phyloP scores from a whole-genome alignment of 192 early-diverging fungal species.

The Umbelopsis isabellina region DNA sequence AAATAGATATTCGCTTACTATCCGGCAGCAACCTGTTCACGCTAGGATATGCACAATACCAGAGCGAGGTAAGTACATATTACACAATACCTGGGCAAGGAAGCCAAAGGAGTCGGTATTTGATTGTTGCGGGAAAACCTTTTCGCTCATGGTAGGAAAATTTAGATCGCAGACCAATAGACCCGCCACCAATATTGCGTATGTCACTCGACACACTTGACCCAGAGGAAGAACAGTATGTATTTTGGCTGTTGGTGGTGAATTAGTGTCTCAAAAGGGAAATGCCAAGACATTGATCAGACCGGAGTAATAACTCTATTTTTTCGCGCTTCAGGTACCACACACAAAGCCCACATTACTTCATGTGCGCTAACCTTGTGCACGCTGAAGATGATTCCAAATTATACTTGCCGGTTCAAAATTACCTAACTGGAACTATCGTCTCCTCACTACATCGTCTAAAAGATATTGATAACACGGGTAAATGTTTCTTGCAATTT shows the following conservation, averaged over 20 bases:
- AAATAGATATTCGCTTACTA: constrained; percentile 18
- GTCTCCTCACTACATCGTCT: constrained; percentile 85
- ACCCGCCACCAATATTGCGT: constrained; percentile 41
- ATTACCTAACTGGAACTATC: constrained; percentile 83
- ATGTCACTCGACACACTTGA: constrained; percentile 17
- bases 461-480: constrained; percentile 75
- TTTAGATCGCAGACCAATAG: constrained; percentile 42
- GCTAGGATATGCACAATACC: constrained; percentile 30
- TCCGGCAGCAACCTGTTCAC: constrained; percentile 34
- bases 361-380: constrained; percentile 90
- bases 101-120: background rate
- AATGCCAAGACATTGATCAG: constrained; percentile 22
- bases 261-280: constrained; percentile 13
- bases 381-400: constrained; percentile 60
- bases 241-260: background rate
- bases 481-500: constrained; percentile 22
- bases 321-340: constrained; percentile 32
- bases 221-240: constrained; percentile 20
- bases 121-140: constrained; percentile 10
- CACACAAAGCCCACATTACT: constrained; percentile 59
- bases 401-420: constrained; percentile 67
- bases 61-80: constrained; percentile 30
- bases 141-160: constrained; percentile 8
- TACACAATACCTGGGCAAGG: background rate
- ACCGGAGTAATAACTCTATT: constrained; percentile 16